Evolutionary conservation across 768 basidiomycete species (phyloP).

Genomic region (Phylloporus sp.): DNA sequence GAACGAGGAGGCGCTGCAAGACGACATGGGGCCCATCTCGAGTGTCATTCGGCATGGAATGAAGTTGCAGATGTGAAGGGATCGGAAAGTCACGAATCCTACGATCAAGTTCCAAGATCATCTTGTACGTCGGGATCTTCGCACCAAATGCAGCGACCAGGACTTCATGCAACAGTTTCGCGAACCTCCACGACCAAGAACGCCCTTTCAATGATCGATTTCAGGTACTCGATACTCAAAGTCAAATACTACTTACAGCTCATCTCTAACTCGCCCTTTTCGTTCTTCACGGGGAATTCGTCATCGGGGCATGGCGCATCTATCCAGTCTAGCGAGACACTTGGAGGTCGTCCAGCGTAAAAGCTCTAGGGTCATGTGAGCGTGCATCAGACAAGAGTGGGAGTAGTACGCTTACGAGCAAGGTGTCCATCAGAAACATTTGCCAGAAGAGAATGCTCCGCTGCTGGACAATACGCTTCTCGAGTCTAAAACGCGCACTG

Average conservation of each 20-base stretch:
- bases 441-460: constrained; percentile 65
- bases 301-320: constrained; percentile 55
- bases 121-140: constrained; percentile 45
- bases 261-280: constrained; percentile 34
- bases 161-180: constrained; percentile 46
- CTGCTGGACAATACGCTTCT: constrained; percentile 38
- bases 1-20: constrained; percentile 41
- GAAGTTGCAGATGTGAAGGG: constrained; percentile 43
- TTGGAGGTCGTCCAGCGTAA: constrained; percentile 55
- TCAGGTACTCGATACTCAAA: neutral
- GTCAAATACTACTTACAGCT: constrained; percentile 36
- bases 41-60: constrained; percentile 15
- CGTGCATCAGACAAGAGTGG: neutral
- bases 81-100: constrained; percentile 57
- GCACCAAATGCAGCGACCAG: constrained; percentile 49
- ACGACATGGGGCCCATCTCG: constrained; percentile 17
- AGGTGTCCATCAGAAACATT: constrained; percentile 58
- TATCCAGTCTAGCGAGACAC: constrained; percentile 46
- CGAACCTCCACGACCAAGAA: constrained; percentile 52
- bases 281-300: constrained; percentile 29
- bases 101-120: constrained; percentile 54
- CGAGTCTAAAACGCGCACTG: constrained; percentile 55
- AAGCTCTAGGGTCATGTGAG: constrained; percentile 43
- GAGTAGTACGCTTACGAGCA: constrained; percentile 41
- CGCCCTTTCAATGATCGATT: constrained; percentile 37